Evolutionary conservation across 352 stramenopile genomes (phyloP), one percentile per base, ranked within the genome.

Genomic region (Phytophthora hibernalis): DNA sequence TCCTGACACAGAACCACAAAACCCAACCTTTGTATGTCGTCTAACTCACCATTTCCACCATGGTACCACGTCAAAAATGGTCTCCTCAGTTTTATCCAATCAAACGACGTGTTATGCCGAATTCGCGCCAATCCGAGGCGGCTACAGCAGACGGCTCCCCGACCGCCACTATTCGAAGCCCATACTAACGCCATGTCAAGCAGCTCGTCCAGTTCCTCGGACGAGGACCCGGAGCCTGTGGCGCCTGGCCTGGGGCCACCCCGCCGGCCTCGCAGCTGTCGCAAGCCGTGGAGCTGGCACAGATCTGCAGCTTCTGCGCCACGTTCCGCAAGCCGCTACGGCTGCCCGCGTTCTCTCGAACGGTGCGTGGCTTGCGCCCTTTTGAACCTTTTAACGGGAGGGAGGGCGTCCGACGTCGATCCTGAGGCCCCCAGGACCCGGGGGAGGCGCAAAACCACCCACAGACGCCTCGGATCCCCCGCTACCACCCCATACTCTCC

Each of bases 261-360:
- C 58, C 54, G 48, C 54, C 63, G 28, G 65, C 70, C 44, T 49
- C 66, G 2, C 54, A 74, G 54, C 72, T 92, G 54, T 21, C 62
- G 21, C 63, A 72, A 30, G 64, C 65, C 28, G 68, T 81, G 16
- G 83, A 90, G 59, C 67, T 95, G 49, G 85, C 87, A 42, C 85
- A 93, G 72, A 76, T 89, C 49, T 87, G 77, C 58, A 77, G 89
- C 59, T 95, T 95, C 81, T 92, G 85, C 55, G 35, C 69, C 54
- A 83, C 82, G 13, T 95, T 95, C 68, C 83, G 82, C 54, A 54
- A 64, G 71, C 83, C 84, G 28, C 66, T 95, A 59, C 89, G 88
- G 55, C 79, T 95, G 21, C 79, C 83, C 28, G 57, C 47, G 56
- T 91, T 95, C 66, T 85, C 83, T 43, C 81, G 87, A 63, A 89